phyloP scores from a whole-genome alignment of 495 filamentous ascomycete genomes.

The Aspergillus sclerotioniger region DNA sequence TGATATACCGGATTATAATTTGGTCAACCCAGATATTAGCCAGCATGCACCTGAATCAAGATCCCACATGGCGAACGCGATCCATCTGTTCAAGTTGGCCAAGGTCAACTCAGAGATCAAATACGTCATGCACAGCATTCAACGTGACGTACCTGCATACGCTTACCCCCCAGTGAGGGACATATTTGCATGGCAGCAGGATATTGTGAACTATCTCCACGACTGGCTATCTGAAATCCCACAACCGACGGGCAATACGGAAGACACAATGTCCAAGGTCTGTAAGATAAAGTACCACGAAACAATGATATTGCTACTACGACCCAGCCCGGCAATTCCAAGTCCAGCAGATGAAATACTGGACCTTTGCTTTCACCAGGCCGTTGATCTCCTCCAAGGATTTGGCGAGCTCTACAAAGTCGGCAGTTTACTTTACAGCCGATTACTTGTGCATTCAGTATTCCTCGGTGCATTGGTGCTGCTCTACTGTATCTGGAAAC shows the following conservation, averaged over 20 bases:
- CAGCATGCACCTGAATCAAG: slow-evolving; percentile 10
- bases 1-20: slow-evolving; percentile 31
- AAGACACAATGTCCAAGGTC: slow-evolving; percentile 23
- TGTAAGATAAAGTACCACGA: slow-evolving; percentile 44
- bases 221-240: slow-evolving; percentile 34
- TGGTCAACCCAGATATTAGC: slow-evolving; percentile 8
- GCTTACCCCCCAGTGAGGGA: slow-evolving; percentile 40
- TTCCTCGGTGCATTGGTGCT: slow-evolving; percentile 42
- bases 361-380: slow-evolving; percentile 36
- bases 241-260: slow-evolving; percentile 6
- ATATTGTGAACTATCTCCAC: slow-evolving; percentile 35
- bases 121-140: slow-evolving; percentile 47
- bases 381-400: slow-evolving; percentile 31
- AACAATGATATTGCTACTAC: slow-evolving; percentile 41
- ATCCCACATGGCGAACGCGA: slow-evolving; percentile 41
- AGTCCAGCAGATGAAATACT: slow-evolving; percentile 37
- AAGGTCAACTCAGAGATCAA: slow-evolving; percentile 49
- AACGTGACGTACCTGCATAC: slow-evolving; percentile 36
- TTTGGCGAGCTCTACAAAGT: slow-evolving; percentile 36
- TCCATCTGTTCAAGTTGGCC: slow-evolving; percentile 44
- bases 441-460: slow-evolving; percentile 41
- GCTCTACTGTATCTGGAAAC: slow-evolving; percentile 41
- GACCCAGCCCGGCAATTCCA: slow-evolving; percentile 43
- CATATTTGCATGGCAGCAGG: slow-evolving; percentile 39
- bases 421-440: slow-evolving; percentile 37